Evolutionary conservation across 495 filamentous ascomycete genomes (phyloP), one percentile per base, ranked within the genome.

Genomic region (Xylaria bambusicola): DNA sequence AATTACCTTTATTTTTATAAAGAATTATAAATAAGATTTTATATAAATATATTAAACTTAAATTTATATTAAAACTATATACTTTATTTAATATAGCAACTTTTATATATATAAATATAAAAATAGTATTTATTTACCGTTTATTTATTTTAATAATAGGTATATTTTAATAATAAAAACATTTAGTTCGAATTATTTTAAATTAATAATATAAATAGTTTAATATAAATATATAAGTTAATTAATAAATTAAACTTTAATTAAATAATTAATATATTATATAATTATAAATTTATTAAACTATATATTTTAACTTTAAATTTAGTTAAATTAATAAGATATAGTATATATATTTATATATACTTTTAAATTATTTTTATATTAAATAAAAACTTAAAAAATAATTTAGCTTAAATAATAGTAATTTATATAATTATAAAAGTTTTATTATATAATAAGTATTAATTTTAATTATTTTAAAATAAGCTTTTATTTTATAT

Each of bases 111-210:
- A 48, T 65, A 74, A 41, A 69, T 82, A 26, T 64, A 71, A 49
- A 69, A 71, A 46, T 66, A 63, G 18, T 67, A 75, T 63, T 26
- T 52, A 6, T 51, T 61, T 17, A 63, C 77, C 26, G 75, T 77
- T 20, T 40, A 72, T 5, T 62, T 82, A 17, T 68, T 83, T 17
- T 55, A 69, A 5, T 59, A 80, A 5, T 78, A 75, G 72, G 75
- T 76, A 49, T 76, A 62, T 53, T 78, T 81, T 45, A 74, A 81
- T 62, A 80, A 78, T 60, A 74, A 77, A 56, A 78, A 83, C 67
- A 67, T 82, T 36, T 83, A 77, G 79, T 80, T 72, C 58, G 74
- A 79, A 56, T 67, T 82, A 49, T 54, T 70, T 35, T 58, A 48
- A 33, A 9, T 64, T n/a, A 51, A 23, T 1, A 29, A 61, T 10